These are phyloP conservation scores for Circinella minor DNA, from an alignment of 371 early-diverging fungal species.

Conservation along the genomic window DNA sequence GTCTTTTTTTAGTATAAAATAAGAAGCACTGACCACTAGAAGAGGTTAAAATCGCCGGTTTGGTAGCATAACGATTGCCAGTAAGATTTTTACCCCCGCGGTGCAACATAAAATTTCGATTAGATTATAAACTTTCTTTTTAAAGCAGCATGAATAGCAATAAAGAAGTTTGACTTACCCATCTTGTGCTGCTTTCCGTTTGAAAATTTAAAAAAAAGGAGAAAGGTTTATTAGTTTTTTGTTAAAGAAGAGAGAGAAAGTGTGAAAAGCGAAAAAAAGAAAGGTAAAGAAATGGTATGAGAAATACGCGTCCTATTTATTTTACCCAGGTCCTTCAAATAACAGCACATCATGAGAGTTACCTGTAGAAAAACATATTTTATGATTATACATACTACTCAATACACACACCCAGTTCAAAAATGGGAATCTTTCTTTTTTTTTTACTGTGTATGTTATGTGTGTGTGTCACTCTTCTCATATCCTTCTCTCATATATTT, in stretches of 20 bases:
- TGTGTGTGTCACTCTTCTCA: not conserved
- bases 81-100: not conserved
- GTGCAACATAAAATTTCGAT: not conserved
- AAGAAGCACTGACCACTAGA: conserved; percentile 7
- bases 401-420: conserved; percentile 7
- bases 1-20: not conserved
- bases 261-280: conserved; percentile 4
- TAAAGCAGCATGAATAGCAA: not conserved
- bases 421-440: not conserved
- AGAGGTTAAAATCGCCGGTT: not conserved
- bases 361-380: not conserved
- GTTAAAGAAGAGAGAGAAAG: not conserved
- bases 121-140: conserved; percentile 5
- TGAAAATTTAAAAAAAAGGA: not conserved
- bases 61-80: not conserved
- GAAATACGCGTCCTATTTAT: conserved; percentile 9
- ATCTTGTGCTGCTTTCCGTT: conserved; percentile 11
- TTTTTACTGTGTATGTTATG: no score
- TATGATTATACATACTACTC: not conserved
- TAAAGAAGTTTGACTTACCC: conserved; percentile 12
- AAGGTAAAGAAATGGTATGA: conserved; percentile 3
- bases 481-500: not conserved
- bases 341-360: not conserved
- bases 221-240: not conserved
- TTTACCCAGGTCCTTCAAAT: conserved; percentile 6